Base-by-base conservation (phyloP, 108 stramenopile species). In the Fragilariopsis cylindrus region DNA sequence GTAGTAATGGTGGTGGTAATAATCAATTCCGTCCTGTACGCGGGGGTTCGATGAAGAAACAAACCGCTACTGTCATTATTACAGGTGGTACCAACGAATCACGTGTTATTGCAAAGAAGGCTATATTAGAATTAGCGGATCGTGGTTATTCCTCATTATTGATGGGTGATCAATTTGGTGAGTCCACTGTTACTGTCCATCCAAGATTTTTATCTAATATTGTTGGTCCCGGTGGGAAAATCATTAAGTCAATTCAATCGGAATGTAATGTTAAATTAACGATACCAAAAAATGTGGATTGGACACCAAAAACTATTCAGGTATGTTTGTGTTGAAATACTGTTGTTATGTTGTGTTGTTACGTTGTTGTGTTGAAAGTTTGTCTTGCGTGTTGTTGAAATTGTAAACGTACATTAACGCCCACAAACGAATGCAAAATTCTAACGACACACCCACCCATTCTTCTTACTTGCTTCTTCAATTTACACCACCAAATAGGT, bases 161-260 rank as follows among this genome's bases (percentile, higher is more conserved):
- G 46, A 63, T 65, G 42, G 73, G 41, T 8, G 73, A 65, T 7
- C 39, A 30, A 6, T 73, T 73, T 57, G 65, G 63, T 39, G 73
- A 73, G 56, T 45, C 48, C 16, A 44, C 62, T 15, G 45, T 73
- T 0, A 4, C 41, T 5, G 73, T 73, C 0, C 73, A 73, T 48
- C 73, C 73, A 42, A 9, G 73, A 66, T 49, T 73, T 45, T 44
- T 73, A 15, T 56, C 54, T 9, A 45, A 73, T 47, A 65, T 73
- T 40, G 73, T 73, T 41, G 73, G 73, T 47, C 16, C 73, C 8
- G 60, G 62, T 13, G 73, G 73, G 39, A 46, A 57, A 42, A 67
- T 41, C 63, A 73, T 73, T 46, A 57, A 67, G 47, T 63, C 48
- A 5, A 65, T 73, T 18, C 73, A 73, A 40, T 54, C 52, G 43